Conservation (phyloP, 2,329 filamentous ascomycete genomes). For the Penicillium sp. region DNA sequence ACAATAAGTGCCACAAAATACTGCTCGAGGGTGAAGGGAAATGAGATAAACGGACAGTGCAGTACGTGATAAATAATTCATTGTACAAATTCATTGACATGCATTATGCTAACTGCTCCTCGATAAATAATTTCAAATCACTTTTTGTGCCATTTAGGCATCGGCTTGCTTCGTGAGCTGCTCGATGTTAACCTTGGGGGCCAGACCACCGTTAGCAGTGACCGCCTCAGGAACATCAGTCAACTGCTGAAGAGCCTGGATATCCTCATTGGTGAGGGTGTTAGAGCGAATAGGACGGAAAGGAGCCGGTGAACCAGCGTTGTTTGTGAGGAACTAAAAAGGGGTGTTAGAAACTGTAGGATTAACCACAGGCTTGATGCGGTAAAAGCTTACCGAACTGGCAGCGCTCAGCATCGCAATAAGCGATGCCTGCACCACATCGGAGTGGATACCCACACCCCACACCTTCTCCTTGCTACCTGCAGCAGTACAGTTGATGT, state of each 20-base stretch:
- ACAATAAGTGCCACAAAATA: no score
- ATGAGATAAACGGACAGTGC: no score
- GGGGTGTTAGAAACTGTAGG: background rate
- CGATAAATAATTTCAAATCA: constrained; percentile 5
- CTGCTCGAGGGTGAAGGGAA: no score
- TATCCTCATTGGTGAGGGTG: constrained; percentile 47
- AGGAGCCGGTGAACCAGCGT: constrained; percentile 67
- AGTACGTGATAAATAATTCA: background rate
- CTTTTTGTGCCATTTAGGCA: constrained; percentile 25
- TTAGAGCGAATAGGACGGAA: constrained; percentile 61
- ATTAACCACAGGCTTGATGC: background rate
- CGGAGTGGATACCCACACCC: constrained; percentile 70
- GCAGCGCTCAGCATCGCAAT: constrained; percentile 84
- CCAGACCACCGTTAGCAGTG: constrained; percentile 27
- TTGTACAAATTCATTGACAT: background rate
- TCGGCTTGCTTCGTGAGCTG: constrained; percentile 40
- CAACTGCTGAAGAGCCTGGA: constrained; percentile 46
- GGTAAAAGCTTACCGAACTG: constrained; percentile 66
- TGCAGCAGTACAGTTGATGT: constrained; percentile 80
- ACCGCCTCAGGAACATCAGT: constrained; percentile 25
- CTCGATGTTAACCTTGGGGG: constrained; percentile 39
- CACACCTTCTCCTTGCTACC: constrained; percentile 58
- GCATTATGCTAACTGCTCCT: constrained; percentile 15
- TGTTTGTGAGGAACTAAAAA: constrained; percentile 69
- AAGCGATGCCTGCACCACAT: constrained; percentile 86